Evolutionary conservation across 179 eudicot species (phyloP).

Genomic region (Drosera spatulata): DNA sequence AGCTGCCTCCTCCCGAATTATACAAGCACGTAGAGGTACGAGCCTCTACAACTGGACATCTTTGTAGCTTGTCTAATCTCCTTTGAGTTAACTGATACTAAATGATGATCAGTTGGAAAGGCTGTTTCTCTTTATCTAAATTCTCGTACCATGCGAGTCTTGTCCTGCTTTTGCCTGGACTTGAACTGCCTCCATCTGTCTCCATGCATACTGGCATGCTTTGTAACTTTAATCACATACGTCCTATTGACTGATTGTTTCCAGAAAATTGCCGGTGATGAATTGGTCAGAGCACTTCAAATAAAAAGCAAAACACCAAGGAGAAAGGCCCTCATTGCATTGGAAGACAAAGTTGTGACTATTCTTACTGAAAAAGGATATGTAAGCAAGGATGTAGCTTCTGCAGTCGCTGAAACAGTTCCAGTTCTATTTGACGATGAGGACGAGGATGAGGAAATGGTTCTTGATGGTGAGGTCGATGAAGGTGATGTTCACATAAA

Average conservation of each 20-base stretch:
- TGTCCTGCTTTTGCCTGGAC: no score
- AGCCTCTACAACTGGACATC: conserved; percentile 1
- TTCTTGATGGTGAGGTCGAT: conserved; percentile 97
- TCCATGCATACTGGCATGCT: no score
- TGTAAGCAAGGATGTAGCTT: conserved; percentile 51
- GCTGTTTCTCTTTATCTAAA: no score
- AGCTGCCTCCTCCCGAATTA: conserved; percentile 84
- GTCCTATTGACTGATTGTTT: neutral
- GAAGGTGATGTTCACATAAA: conserved; percentile 98
- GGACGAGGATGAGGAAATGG: conserved; percentile 96
- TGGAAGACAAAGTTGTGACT: conserved; percentile 78
- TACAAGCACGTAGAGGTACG: conserved; percentile 81
- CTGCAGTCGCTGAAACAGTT: conserved; percentile 30
- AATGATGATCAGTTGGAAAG: neutral
- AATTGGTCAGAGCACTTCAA: conserved; percentile 63
- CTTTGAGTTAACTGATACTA: neutral
- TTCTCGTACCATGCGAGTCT: no score
- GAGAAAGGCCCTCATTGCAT: conserved; percentile 74
- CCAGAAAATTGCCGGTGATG: conserved; percentile 93
- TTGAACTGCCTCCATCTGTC: no score
- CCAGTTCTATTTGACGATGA: conserved; percentile 71
- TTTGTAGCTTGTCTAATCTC: neutral
- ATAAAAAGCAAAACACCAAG: conserved; percentile 82
- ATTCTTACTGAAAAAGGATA: conserved; percentile 92
- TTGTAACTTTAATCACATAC: neutral